These are phyloP conservation scores for Eucalyptus cloeziana DNA, from an alignment of 345 rosid species.

Conservation along the genomic window DNA sequence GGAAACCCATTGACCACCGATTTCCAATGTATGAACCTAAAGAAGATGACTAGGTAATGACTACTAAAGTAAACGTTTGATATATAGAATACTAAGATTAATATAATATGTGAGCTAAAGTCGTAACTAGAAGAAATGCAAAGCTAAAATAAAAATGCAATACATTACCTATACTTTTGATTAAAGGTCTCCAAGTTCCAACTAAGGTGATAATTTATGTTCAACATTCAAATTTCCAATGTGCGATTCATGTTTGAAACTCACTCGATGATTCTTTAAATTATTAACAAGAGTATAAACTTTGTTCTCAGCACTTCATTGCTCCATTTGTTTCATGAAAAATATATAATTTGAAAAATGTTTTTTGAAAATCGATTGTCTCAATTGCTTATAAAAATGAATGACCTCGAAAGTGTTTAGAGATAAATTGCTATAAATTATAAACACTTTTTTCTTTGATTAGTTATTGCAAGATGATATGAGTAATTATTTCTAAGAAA, in stretches of 20 bases:
- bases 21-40: neutral
- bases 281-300: neutral
- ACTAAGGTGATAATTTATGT: neutral
- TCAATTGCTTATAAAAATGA: too few species aligned
- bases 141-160: neutral
- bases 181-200: neutral
- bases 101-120: neutral
- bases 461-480: neutral
- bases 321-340: too few species aligned
- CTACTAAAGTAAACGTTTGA: neutral
- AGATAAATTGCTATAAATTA: too few species aligned
- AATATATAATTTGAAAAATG: too few species aligned
- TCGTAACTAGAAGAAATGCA: neutral
- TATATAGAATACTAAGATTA: neutral
- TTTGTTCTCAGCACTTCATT: rapidly evolving
- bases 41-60: neutral
- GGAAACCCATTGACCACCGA: neutral
- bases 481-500: too few species aligned
- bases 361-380: too few species aligned
- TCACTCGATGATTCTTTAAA: neutral
- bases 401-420: too few species aligned
- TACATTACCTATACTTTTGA: neutral
- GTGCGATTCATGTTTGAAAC: neutral
- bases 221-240: neutral
- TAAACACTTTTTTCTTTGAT: too few species aligned